Base-by-base conservation (phyloP, 2,329 filamentous ascomycete species). In the Ascochyta pisi region DNA sequence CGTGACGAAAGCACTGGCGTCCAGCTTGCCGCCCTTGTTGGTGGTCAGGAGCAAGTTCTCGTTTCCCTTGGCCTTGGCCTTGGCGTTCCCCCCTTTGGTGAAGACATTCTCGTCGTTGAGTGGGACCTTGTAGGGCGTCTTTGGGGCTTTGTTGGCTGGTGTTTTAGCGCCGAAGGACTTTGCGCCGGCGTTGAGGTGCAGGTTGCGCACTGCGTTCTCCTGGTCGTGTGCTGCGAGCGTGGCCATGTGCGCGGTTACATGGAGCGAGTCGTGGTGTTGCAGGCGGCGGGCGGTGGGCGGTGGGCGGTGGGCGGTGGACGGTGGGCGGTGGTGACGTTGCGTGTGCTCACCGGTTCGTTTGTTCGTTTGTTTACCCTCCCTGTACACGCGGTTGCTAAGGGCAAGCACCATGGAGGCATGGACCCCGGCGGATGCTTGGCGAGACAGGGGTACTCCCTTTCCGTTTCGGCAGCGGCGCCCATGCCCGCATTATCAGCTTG, bases 71-170 rank as follows among this genome's bases (percentile, higher is more conserved):
- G 78, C 81, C 74, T 89, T 83, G 43, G 82, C 84, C 57, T 83
- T 86, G 31, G 78, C 81, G 74, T 89, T 92, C 47, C 84, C 84
- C 34, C 80, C 84, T 26, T 80, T 84, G 58, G 86, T 80, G 8
- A 84, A 81, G n/a, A 84, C 86, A 77, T 97, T 97, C 76, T 97
- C 94, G 68, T 97, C 91, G 64, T 96, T 91, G 59, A 91, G 82
- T 7, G 88, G 84, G 44, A 91, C 78, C 69, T 88, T 90, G 71
- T 93, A 86, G 0, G 93, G 92, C 5, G 92, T 96, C 77, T 96
- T 96, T 8, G 90, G 88, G 62, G 83, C 88, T 70, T 87, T 86
- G 55, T 85, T 83, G 52, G 87, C 89, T 0, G 92, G 92, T 26
- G 92, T 96, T 78, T 94, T 96, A 51, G 90, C 86, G 56, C 82